Base-by-base conservation (phyloP, 169 alveolate species). In the Eimeria tenella region DNA sequence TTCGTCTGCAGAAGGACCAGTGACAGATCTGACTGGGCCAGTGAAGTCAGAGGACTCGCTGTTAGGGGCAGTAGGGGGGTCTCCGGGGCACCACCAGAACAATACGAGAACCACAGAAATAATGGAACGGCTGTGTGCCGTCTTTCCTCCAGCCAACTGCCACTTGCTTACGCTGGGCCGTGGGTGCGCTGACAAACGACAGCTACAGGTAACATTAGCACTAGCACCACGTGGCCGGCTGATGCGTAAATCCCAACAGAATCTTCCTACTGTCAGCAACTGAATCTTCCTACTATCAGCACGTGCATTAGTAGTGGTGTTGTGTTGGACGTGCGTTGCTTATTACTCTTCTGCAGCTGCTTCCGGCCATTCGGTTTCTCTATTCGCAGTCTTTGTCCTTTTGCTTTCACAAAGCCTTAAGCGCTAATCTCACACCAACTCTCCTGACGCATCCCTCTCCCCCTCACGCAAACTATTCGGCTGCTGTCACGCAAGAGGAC, bases 131-230 rank as follows among this genome's bases (percentile, higher is more conserved):
- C 58, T 89, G 23, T 74, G 94, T 53, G 73, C 55, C 11, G 81
- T 83, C 71, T 89, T 89, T 79, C 94, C 94, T 31, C 89, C 94
- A 19, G 88, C 94, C 68, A 56, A 73, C 89, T 89, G 94, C 63
- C 94, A 74, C 31, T 65, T 89, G 17, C 94, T 89, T 55, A 73
- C 89, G 42, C 42, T 89, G 5, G 89, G 89, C 2, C 74, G 89
- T 4, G 55, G 55, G 62, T 23, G 88, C 15, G 21, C 56, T 10
- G 52, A 21, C 70, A 25, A 19, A 15, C 73, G 49, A 4, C 94
- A 73, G 23, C 17, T 60, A 50, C 94, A 89, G 94, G 94, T 88
- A 88, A 0, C 21, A 6, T 0, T 58, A 52, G 88, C 65, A 55
- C 70, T 52, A 23, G 23, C 65, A 79, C 42, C 73, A 79, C 49